These are phyloP conservation scores for Glarea lozoyensis DNA, from an alignment of 495 filamentous ascomycete species.

Conservation along the genomic window DNA sequence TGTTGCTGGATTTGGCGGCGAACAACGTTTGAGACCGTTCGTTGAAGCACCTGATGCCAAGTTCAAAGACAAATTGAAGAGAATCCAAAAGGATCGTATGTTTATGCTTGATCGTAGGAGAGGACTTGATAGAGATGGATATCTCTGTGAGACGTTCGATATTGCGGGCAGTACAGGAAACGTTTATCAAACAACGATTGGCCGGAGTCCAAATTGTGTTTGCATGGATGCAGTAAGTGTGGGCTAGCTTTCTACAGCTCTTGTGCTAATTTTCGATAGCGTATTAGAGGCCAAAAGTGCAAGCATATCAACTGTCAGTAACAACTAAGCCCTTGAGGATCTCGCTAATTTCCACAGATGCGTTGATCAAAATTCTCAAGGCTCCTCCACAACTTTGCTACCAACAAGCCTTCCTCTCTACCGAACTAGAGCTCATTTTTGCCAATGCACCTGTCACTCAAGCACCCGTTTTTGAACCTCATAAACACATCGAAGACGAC, in stretches of 20 bases:
- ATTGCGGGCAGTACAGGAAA: constrained; percentile 68
- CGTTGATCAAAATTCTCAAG: constrained; percentile 34
- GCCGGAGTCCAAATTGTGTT: constrained; percentile 8
- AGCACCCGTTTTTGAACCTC: constrained; percentile 1
- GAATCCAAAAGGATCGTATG: constrained; percentile 7
- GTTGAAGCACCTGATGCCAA: not conserved
- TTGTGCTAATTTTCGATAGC: not conserved
- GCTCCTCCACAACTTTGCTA: constrained; percentile 56
- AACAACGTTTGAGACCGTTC: constrained; percentile 4
- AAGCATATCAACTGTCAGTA: constrained; percentile 36
- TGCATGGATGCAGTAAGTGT: constrained; percentile 13
- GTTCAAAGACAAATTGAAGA: constrained; percentile 3
- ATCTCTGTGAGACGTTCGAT: constrained; percentile 45
- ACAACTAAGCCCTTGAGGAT: not conserved
- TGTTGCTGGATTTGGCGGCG: constrained; percentile 1
- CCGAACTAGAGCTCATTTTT: constrained; percentile 56
- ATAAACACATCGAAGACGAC: constrained; percentile 10
- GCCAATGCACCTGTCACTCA: constrained; percentile 33
- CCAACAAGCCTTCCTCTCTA: constrained; percentile 61
- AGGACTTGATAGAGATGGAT: constrained; percentile 27
- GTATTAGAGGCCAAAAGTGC: constrained; percentile 40
- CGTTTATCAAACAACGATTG: constrained; percentile 47
- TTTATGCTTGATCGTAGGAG: constrained; percentile 8
- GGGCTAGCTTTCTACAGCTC: no score
- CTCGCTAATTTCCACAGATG: constrained; percentile 1